A percentile compares a stretch with the other conserved stretches of the same genome.
Conservation (phyloP, 768 basidiomycete species). For the Phallus indusiatus region DNA sequence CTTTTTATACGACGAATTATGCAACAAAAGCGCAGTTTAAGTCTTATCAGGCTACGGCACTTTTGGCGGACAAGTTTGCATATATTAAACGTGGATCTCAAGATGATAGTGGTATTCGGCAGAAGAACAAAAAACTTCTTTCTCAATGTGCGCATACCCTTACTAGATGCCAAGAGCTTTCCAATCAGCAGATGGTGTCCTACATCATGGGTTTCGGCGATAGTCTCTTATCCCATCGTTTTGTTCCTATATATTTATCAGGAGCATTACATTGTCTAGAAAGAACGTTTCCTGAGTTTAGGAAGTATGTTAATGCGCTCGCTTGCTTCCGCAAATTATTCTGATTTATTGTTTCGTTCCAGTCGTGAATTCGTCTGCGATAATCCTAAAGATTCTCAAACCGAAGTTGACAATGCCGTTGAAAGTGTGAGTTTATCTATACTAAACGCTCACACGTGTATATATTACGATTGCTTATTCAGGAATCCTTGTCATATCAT, state of each 20-base stretch:
- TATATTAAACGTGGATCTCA: conserved; percentile 21
- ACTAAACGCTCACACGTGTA: too few species aligned
- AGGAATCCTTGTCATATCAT: too few species aligned
- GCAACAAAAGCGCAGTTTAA: conserved; percentile 27
- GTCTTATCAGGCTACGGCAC: conserved; percentile 26
- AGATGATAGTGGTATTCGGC: conserved; percentile 8
- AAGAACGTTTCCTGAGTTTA: conserved; percentile 18
- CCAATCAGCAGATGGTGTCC: conserved; percentile 28
- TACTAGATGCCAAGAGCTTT: conserved; percentile 29
- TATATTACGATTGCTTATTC: too few species aligned
- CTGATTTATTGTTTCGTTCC: too few species aligned
- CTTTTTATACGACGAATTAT: conserved; percentile 29
- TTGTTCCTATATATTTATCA: conserved; percentile 26
- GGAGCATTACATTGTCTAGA: conserved; percentile 16
- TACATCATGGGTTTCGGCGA: conserved; percentile 40
- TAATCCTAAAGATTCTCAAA: too few species aligned
- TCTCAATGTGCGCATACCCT: conserved; percentile 24
- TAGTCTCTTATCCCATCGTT: conserved; percentile 26
- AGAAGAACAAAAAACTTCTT: conserved; percentile 22
- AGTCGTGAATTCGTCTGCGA: too few species aligned
- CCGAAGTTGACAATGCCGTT: too few species aligned
- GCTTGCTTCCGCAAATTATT: too few species aligned
- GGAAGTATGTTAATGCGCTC: too few species aligned
- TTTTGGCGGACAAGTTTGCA: conserved; percentile 23
- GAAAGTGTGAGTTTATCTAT: too few species aligned